Evolutionary conservation across 2,329 filamentous ascomycete genomes (phyloP).

Genomic region (Alternaria atra): DNA sequence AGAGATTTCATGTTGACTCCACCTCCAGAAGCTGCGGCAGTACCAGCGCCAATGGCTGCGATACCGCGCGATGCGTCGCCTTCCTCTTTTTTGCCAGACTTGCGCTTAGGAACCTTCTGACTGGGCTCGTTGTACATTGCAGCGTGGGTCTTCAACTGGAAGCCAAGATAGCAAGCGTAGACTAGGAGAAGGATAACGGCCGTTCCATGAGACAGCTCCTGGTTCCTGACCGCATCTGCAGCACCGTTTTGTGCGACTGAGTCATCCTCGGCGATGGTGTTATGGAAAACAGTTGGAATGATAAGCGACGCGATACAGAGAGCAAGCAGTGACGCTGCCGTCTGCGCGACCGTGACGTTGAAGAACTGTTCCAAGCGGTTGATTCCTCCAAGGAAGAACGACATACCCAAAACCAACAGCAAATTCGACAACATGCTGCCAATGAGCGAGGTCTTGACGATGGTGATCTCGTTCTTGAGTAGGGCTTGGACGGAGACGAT

Average conservation of each 20-base stretch:
- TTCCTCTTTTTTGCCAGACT: slow-evolving; percentile 56
- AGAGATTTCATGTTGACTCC: slow-evolving; percentile 60
- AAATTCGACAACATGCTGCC: slow-evolving; percentile 92
- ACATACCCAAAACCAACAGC: slow-evolving; percentile 88
- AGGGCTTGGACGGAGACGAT: slow-evolving; percentile 90
- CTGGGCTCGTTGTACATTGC: slow-evolving; percentile 81
- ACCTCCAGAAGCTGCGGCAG: slow-evolving; percentile 60
- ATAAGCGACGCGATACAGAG: slow-evolving; percentile 83
- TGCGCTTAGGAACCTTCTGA: slow-evolving; percentile 74
- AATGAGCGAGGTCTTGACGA: slow-evolving; percentile 92
- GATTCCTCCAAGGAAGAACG: slow-evolving; percentile 87
- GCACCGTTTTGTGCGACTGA: slow-evolving; percentile 14
- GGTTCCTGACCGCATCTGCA: slow-evolving; percentile 41
- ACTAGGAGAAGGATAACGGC: slow-evolving; percentile 83
- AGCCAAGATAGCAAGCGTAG: slow-evolving; percentile 84
- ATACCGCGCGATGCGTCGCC: slow-evolving; percentile 61
- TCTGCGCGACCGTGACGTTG: slow-evolving; percentile 91
- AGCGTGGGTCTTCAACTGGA: slow-evolving; percentile 88
- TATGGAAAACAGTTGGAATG: slow-evolving; percentile 82
- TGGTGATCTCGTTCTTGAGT: slow-evolving; percentile 75
- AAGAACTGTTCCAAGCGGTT: slow-evolving; percentile 85
- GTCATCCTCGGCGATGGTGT: slow-evolving; percentile 43
- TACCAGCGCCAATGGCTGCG: slow-evolving; percentile 62
- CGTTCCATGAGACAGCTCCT: slow-evolving; percentile 70
- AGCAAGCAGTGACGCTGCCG: slow-evolving; percentile 80